Percentiles rank a stretch among this genome's conserved stretches.
Evolutionary conservation across 495 filamentous ascomycete species (phyloP).

Genomic region (Xanthoparmelia taractica): DNA sequence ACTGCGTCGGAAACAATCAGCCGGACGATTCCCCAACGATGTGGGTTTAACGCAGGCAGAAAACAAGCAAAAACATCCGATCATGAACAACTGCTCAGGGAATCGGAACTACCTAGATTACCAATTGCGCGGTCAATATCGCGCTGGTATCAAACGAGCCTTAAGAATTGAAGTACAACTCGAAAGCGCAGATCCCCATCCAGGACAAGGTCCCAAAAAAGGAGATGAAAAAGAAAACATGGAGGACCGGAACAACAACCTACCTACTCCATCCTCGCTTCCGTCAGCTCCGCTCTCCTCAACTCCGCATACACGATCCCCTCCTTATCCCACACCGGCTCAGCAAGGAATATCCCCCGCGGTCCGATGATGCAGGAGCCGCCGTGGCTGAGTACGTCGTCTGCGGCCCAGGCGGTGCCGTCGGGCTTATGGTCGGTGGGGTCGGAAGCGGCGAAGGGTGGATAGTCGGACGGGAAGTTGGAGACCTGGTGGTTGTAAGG

Average conservation of each 20-base stretch:
- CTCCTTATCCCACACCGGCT: background rate
- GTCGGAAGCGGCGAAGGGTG: background rate
- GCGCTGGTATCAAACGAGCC: too few species aligned
- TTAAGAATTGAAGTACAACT: too few species aligned
- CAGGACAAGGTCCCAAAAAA: too few species aligned
- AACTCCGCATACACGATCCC: background rate
- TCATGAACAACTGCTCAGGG: too few species aligned
- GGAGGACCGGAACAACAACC: background rate
- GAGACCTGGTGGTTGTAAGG: background rate
- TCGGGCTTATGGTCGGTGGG: background rate
- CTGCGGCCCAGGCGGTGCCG: background rate
- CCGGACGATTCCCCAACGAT: too few species aligned
- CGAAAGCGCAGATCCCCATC: too few species aligned
- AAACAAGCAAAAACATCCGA: too few species aligned
- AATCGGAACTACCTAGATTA: too few species aligned
- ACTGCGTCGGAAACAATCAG: too few species aligned
- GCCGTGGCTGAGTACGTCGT: background rate
- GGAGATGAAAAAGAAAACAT: too few species aligned
- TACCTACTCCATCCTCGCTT: background rate
- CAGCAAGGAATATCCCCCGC: background rate
- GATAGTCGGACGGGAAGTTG: background rate
- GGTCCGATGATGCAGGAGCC: background rate
- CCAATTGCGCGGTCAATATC: too few species aligned
- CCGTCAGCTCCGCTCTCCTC: background rate
- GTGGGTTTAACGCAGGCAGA: too few species aligned